Evolutionary conservation across 768 basidiomycete genomes (phyloP).

Genomic region (Candolleomyces eurysporus): DNA sequence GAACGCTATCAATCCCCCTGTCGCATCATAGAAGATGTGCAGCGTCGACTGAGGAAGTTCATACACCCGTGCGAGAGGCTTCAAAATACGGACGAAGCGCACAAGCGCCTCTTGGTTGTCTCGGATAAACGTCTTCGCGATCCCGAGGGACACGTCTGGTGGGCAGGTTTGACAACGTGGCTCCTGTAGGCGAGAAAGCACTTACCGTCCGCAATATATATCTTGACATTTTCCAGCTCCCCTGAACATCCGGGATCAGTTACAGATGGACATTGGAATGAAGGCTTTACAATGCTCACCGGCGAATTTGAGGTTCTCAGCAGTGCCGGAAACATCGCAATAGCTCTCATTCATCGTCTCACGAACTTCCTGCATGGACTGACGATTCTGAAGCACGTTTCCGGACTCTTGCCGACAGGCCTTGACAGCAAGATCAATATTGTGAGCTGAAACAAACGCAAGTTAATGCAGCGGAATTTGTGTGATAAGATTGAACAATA

Average conservation of each 20-base stretch:
- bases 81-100: conserved; percentile 72
- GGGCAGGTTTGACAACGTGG: background rate
- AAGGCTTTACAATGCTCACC: conserved; percentile 38
- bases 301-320: conserved; percentile 57
- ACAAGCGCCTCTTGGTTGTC: conserved; percentile 56
- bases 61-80: conserved; percentile 68
- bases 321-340: conserved; percentile 71
- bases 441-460: conserved; percentile 42
- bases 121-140: conserved; percentile 43
- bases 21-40: conserved; percentile 83
- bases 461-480: background rate
- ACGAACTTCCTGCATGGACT: conserved; percentile 68
- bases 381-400: conserved; percentile 57
- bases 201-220: conserved; percentile 64
- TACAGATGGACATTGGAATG: background rate
- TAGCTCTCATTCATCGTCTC: conserved; percentile 81
- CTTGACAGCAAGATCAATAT: conserved; percentile 68
- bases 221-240: conserved; percentile 57
- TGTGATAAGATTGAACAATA: background rate
- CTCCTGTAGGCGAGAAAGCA: background rate
- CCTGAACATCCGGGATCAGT: conserved; percentile 34
- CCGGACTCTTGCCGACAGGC: conserved; percentile 71
- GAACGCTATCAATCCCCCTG: conserved; percentile 88
- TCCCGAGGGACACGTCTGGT: conserved; percentile 41
- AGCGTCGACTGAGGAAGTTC: conserved; percentile 68